phyloP scores from a whole-genome alignment of 1,284 basidiomycete genomes.

The Cystobasidium slooffiae region DNA sequence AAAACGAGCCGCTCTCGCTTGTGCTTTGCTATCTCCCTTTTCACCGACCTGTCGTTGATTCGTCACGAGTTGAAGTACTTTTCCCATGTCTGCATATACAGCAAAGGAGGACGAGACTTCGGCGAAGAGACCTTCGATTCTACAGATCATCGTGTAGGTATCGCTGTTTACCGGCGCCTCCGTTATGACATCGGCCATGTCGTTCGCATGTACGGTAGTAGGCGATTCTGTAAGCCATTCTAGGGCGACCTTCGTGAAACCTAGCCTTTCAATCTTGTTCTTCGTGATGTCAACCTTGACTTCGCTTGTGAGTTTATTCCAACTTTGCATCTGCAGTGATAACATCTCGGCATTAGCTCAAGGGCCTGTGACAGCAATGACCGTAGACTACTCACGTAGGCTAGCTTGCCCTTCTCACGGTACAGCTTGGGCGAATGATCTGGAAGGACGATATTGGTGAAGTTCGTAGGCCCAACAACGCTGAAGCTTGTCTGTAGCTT shows the following conservation, averaged over 20 bases:
- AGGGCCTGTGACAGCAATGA: too few species aligned
- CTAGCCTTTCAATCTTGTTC: conserved; percentile 28
- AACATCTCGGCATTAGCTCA: background rate
- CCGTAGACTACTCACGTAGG: conserved; percentile 15
- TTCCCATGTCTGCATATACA: conserved; percentile 37
- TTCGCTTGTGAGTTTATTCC: conserved; percentile 41
- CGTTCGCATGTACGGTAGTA: background rate
- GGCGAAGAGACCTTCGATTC: conserved; percentile 29
- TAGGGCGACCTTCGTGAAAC: conserved; percentile 22
- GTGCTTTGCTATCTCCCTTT: conserved; percentile 31
- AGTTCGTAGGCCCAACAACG: conserved; percentile 25
- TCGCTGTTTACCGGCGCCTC: background rate
- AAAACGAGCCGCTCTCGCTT: conserved; percentile 22
- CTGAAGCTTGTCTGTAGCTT: conserved; percentile 25
- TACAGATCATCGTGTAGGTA: conserved; percentile 25
- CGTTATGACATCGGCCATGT: conserved; percentile 5
- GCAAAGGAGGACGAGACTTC: conserved; percentile 33
- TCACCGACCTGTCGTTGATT: conserved; percentile 30
- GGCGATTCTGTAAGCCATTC: conserved; percentile 22
- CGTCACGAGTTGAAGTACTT: conserved; percentile 33
- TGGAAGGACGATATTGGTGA: conserved; percentile 30
- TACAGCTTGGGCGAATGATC: conserved; percentile 36
- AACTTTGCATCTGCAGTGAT: conserved; percentile 22
- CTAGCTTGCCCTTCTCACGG: conserved; percentile 31
- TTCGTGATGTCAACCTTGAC: conserved; percentile 39